Conservation (phyloP, 192 early-diverging fungal species). For the Coemansia sp. region DNA sequence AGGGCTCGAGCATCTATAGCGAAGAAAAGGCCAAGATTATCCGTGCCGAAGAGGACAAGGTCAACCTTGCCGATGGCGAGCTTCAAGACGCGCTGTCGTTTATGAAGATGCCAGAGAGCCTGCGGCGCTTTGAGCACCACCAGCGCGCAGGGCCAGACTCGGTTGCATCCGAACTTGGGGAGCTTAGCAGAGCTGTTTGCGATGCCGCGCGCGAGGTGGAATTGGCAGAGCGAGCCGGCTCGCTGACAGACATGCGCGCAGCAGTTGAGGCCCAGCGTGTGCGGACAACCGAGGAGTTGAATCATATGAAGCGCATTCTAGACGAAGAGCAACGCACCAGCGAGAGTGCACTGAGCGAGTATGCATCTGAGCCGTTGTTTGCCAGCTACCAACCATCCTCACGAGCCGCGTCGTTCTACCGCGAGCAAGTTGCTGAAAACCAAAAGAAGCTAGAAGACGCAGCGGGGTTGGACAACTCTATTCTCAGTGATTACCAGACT, state of each 20-base stretch:
- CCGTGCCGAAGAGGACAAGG: conserved; percentile 73
- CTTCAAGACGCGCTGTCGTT: conserved; percentile 79
- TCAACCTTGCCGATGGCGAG: conserved; percentile 81
- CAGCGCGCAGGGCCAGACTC: conserved; percentile 26
- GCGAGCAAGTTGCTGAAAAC: conserved; percentile 73
- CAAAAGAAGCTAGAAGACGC: conserved; percentile 79
- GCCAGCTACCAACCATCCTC: conserved; percentile 86
- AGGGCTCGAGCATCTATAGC: conserved; percentile 89
- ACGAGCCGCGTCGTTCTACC: conserved; percentile 67
- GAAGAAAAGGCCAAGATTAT: conserved; percentile 95
- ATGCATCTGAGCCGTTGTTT: conserved; percentile 61
- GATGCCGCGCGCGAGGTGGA: conserved; percentile 64
- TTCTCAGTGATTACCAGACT: conserved; percentile 42
- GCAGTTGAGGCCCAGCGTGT: conserved; percentile 66
- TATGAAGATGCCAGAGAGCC: conserved; percentile 77
- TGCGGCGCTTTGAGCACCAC: conserved; percentile 74
- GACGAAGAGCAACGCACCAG: conserved; percentile 89
- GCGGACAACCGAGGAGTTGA: conserved; percentile 64
- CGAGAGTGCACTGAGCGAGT: conserved; percentile 73
- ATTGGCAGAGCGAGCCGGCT: conserved; percentile 55
- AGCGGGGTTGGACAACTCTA: conserved; percentile 61
- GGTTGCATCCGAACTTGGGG: conserved; percentile 56
- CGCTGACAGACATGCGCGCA: conserved; percentile 60
- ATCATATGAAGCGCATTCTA: conserved; percentile 63
- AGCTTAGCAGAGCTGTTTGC: conserved; percentile 61